Conservation (phyloP, 1,284 basidiomycete genomes). For the Schizophyllum commune region DNA sequence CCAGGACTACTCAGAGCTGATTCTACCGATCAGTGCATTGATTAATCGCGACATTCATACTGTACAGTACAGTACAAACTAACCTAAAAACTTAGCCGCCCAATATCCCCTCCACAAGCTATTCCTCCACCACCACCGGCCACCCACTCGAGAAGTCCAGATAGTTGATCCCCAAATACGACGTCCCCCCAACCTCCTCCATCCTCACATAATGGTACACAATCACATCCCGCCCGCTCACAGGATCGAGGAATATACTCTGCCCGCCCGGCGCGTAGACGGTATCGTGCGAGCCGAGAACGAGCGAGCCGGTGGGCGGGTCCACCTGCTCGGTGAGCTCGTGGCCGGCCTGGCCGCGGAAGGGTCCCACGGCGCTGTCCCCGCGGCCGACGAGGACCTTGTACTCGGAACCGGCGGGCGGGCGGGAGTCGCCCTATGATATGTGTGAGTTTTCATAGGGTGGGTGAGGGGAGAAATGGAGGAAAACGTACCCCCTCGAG, state of each 20-base stretch:
- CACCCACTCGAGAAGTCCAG: constrained; percentile 16
- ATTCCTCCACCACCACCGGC: constrained; percentile 8
- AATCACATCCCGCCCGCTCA: constrained; percentile 13
- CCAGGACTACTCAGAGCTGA: too few species aligned
- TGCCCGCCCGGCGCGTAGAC: constrained; percentile 26
- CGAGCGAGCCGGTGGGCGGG: constrained; percentile 19
- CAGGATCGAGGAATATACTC: constrained; percentile 13
- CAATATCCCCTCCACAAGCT: too few species aligned
- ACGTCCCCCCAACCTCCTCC: not conserved
- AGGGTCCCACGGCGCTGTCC: constrained; percentile 20
- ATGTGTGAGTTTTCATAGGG: too few species aligned
- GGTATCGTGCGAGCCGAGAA: constrained; percentile 26
- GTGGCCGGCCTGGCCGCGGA: constrained; percentile 18
- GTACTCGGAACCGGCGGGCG: constrained; percentile 1
- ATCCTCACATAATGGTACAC: constrained; percentile 15
- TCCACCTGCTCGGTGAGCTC: constrained; percentile 12
- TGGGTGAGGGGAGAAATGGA: not conserved
- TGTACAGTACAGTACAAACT: too few species aligned
- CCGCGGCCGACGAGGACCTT: constrained; percentile 25
- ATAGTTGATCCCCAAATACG: constrained; percentile 12
- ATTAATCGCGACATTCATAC: too few species aligned
- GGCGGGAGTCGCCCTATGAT: not conserved
- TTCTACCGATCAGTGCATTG: too few species aligned
- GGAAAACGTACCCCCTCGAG: not conserved
- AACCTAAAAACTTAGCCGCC: too few species aligned